Conservation (phyloP, 1,139 yeast genomes). For the Hemisphaericaspora xylanilytica region DNA sequence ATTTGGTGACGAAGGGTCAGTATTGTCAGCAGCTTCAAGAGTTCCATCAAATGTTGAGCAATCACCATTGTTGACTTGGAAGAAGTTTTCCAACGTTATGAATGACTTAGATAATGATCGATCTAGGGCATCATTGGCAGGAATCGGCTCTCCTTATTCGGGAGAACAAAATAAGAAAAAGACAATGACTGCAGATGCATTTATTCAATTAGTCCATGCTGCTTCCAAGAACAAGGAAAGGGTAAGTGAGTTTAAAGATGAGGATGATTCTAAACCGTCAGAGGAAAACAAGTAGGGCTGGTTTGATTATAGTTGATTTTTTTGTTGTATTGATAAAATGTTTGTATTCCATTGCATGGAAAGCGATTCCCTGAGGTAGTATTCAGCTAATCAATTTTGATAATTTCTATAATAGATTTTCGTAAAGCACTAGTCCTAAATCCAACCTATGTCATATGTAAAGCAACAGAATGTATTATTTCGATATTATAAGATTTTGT, state of each 20-base stretch:
- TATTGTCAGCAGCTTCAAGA: slow-evolving; percentile 5
- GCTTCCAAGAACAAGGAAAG: slow-evolving; percentile 68
- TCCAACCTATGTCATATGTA: too few species aligned
- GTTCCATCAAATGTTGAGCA: slow-evolving; percentile 8
- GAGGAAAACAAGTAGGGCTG: slow-evolving; percentile 14
- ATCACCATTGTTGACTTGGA: slow-evolving; percentile 24
- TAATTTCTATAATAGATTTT: too few species aligned
- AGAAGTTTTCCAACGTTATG: slow-evolving; percentile 23
- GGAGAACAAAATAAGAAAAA: slow-evolving; percentile 16
- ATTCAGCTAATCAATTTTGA: too few species aligned
- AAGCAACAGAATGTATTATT: too few species aligned
- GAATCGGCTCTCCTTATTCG: slow-evolving; percentile 13
- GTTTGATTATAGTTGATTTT: not conserved
- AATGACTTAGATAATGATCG: slow-evolving; percentile 10
- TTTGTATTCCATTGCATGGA: not conserved
- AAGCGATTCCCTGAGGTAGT: too few species aligned
- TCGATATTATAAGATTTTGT: too few species aligned
- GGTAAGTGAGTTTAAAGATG: slow-evolving; percentile 40
- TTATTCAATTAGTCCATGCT: slow-evolving; percentile 72
- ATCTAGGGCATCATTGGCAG: slow-evolving; percentile 22
- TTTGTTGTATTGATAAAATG: not conserved
- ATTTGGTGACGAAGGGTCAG: slow-evolving; percentile 31
- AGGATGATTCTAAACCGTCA: slow-evolving; percentile 6
- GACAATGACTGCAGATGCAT: slow-evolving; percentile 42
- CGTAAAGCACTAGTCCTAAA: too few species aligned